phyloP scores from a whole-genome alignment of 805 yeast genomes.

The Dipodascopsis uninucleata region DNA sequence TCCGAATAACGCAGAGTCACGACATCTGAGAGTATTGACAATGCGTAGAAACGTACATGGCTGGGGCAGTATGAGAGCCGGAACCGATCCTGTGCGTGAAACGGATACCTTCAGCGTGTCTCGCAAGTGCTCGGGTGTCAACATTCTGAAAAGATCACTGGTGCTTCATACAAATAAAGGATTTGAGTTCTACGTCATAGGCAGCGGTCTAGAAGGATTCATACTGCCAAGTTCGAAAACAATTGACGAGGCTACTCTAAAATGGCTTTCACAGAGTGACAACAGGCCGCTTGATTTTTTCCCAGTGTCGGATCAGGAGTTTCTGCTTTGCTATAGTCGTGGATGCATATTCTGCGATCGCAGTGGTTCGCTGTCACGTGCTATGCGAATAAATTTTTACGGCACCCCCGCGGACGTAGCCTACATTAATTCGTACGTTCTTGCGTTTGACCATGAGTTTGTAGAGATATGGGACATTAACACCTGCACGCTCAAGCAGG shows the following conservation, averaged over 20 bases:
- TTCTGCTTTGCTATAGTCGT: slow-evolving; percentile 64
- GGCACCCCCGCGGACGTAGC: slow-evolving; percentile 37
- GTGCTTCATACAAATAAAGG: slow-evolving; percentile 66
- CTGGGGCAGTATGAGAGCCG: neutral
- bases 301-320: slow-evolving; percentile 51
- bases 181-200: neutral
- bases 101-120: slow-evolving; percentile 49
- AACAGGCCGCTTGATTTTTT: slow-evolving; percentile 59
- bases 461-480: slow-evolving; percentile 65
- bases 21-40: neutral
- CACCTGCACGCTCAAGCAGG: slow-evolving; percentile 49
- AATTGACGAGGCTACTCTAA: neutral
- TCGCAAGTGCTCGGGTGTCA: slow-evolving; percentile 57
- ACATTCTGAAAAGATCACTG: slow-evolving; percentile 62
- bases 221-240: slow-evolving; percentile 40
- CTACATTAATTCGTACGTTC: slow-evolving; percentile 46
- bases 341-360: slow-evolving; percentile 65
- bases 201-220: slow-evolving; percentile 49
- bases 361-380: slow-evolving; percentile 41
- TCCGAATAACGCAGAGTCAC: neutral
- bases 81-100: slow-evolving; percentile 42
- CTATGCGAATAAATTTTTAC: slow-evolving; percentile 43
- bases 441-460: slow-evolving; percentile 60
- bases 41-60: slow-evolving; percentile 9
- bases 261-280: too few species aligned